Evolutionary conservation across 352 stramenopile genomes (phyloP).

Genomic region (Globisporangium canariense): DNA sequence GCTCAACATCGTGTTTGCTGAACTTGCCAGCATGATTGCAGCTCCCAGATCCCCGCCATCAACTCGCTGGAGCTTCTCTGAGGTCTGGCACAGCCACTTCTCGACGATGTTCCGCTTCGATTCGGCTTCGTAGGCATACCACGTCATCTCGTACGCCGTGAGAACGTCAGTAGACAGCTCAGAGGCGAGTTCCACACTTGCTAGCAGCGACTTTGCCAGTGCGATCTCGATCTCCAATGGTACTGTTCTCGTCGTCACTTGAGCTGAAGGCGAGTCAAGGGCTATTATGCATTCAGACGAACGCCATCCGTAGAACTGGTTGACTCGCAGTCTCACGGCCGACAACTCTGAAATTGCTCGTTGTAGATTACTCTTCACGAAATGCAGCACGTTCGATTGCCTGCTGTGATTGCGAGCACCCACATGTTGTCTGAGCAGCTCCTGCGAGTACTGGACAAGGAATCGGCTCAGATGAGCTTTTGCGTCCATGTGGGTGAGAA

Average conservation of each 20-base stretch:
- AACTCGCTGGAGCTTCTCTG: constrained; percentile 13
- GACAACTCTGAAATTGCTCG: background rate
- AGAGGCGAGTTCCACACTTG: constrained; percentile 29
- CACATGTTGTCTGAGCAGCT: background rate
- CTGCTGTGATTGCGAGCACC: background rate
- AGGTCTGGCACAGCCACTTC: constrained; percentile 67
- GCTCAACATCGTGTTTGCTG: constrained; percentile 19
- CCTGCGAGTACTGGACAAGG: constrained; percentile 5
- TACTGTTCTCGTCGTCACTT: background rate
- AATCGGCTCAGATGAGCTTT: constrained; percentile 6
- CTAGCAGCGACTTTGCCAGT: constrained; percentile 34
- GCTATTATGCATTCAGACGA: background rate
- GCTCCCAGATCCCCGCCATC: constrained; percentile 21
- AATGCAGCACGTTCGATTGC: too few relatives aligned
- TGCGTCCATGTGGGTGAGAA: constrained; percentile 12
- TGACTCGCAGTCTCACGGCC: background rate
- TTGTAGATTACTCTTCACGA: constrained; percentile 7
- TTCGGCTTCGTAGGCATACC: constrained; percentile 51
- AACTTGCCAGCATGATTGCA: constrained; percentile 29
- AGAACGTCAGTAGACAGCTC: constrained; percentile 30
- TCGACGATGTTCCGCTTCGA: constrained; percentile 51
- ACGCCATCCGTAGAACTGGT: constrained; percentile 2
- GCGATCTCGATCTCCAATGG: constrained; percentile 31
- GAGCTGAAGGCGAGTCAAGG: background rate
- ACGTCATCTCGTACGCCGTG: constrained; percentile 58